Conservation (phyloP, 129 eudicot genomes). For the Artemisia tridentata region DNA sequence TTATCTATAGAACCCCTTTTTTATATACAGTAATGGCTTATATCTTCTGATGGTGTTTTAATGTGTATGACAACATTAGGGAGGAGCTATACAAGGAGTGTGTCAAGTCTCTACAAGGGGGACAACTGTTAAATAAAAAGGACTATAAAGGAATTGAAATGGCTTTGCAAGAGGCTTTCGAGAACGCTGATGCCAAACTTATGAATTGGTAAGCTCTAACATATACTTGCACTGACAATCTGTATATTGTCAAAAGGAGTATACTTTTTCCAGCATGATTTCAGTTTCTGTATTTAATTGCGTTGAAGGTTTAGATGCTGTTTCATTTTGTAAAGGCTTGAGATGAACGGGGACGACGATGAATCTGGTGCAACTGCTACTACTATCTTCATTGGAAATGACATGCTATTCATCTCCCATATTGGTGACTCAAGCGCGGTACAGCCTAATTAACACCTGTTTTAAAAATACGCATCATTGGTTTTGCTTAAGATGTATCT, state of each 20-base stretch:
- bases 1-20: too few relatives aligned
- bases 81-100: conserved; percentile 95
- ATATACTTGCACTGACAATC: conserved; percentile 12
- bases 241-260: conserved; percentile 21
- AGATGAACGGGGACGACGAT: conserved; percentile 51
- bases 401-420: conserved; percentile 69
- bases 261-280: conserved; percentile 37
- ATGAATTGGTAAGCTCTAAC: conserved; percentile 48
- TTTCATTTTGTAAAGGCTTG: conserved; percentile 94
- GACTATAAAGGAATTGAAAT: conserved; percentile 46
- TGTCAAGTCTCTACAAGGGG: conserved; percentile 65
- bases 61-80: conserved; percentile 36
- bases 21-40: too few relatives aligned
- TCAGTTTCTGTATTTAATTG: conserved; percentile 50
- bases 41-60: too few relatives aligned
- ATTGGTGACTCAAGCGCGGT: conserved; percentile 95
- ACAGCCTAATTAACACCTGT: not conserved
- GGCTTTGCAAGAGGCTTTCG: conserved; percentile 67
- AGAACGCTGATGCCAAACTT: conserved; percentile 69
- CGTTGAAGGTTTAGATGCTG: conserved; percentile 80
- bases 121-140: conserved; percentile 47
- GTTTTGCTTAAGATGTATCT: not conserved
- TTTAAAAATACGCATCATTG: not conserved
- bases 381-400: conserved; percentile 56
- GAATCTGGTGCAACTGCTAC: conserved; percentile 98